These are phyloP conservation scores for Cantharellus anzutake DNA, from an alignment of 768 basidiomycete genomes.

Conservation along the genomic window DNA sequence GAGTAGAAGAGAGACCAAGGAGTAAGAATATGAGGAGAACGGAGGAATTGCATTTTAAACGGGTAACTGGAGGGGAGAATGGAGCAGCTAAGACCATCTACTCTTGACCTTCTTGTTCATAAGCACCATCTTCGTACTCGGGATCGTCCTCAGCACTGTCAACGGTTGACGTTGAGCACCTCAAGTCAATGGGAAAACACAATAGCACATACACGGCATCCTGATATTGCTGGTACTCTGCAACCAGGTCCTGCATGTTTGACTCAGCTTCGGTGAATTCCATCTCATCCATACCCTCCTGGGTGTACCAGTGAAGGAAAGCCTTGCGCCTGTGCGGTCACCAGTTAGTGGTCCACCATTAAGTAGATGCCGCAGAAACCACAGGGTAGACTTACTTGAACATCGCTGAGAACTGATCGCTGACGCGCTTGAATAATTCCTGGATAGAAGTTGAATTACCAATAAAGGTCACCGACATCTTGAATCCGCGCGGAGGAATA, in stretches of 20 bases:
- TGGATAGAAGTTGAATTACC: conserved; percentile 96
- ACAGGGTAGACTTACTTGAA: conserved; percentile 79
- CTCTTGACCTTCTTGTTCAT: background rate
- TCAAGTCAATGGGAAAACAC: background rate
- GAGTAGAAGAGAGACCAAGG: too few relatives aligned
- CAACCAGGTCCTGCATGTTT: conserved; percentile 97
- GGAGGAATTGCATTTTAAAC: too few relatives aligned
- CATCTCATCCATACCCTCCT: conserved; percentile 99
- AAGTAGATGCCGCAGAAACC: conserved; percentile 94
- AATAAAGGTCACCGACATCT: conserved; percentile 95
- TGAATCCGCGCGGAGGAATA: conserved; percentile 85
- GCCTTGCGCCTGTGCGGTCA: conserved; percentile 55
- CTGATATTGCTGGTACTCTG: conserved; percentile 95
- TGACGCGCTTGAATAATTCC: conserved; percentile 97
- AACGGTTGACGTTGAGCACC: background rate
- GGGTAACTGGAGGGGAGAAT: too few relatives aligned
- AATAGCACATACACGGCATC: conserved; percentile 59
- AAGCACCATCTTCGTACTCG: conserved; percentile 59
- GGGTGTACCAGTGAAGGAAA: conserved; percentile 97
- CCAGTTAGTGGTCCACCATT: conserved; percentile 96
- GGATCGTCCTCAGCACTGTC: conserved; percentile 66
- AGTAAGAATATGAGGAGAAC: too few relatives aligned
- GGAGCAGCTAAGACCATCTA: too few relatives aligned
- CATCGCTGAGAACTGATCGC: conserved; percentile 98
- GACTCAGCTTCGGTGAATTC: conserved; percentile 98